Conservation (phyloP, 2,329 filamentous ascomycete genomes). For the Plenodomus tracheiphilus region DNA sequence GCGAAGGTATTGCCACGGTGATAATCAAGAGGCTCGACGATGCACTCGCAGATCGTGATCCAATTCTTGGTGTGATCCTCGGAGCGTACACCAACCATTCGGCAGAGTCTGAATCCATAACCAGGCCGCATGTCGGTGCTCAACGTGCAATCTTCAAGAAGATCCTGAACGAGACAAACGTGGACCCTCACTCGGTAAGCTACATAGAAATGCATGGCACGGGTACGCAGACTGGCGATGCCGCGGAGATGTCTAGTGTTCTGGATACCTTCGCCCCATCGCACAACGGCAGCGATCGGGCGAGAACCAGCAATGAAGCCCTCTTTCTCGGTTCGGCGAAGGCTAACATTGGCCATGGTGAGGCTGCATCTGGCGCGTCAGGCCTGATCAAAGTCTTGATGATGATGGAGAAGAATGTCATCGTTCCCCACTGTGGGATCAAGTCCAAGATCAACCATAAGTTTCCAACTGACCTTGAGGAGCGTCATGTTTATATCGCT, state of each 20-base stretch:
- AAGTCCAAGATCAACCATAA: slow-evolving; percentile 65
- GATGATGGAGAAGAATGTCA: slow-evolving; percentile 36
- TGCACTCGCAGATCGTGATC: slow-evolving; percentile 43
- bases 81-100: slow-evolving; percentile 51
- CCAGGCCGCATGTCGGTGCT: slow-evolving; percentile 21
- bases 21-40: slow-evolving; percentile 43
- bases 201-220: neutral
- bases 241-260: neutral
- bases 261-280: neutral
- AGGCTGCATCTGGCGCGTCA: slow-evolving; percentile 36
- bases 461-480: slow-evolving; percentile 60
- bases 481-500: slow-evolving; percentile 64
- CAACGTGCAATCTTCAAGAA: slow-evolving; percentile 16
- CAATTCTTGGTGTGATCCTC: slow-evolving; percentile 30
- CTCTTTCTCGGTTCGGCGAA: slow-evolving; percentile 7
- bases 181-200: slow-evolving; percentile 35
- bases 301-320: neutral
- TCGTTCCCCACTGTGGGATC: slow-evolving; percentile 68
- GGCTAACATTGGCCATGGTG: slow-evolving; percentile 29
- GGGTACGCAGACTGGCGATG: neutral
- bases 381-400: slow-evolving; percentile 40
- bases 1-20: slow-evolving; percentile 31
- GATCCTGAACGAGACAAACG: slow-evolving; percentile 33
- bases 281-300: neutral
- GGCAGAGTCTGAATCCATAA: slow-evolving; percentile 28